phyloP scores from a whole-genome alignment of 306 rosid species.

The Trifolium pratense region DNA sequence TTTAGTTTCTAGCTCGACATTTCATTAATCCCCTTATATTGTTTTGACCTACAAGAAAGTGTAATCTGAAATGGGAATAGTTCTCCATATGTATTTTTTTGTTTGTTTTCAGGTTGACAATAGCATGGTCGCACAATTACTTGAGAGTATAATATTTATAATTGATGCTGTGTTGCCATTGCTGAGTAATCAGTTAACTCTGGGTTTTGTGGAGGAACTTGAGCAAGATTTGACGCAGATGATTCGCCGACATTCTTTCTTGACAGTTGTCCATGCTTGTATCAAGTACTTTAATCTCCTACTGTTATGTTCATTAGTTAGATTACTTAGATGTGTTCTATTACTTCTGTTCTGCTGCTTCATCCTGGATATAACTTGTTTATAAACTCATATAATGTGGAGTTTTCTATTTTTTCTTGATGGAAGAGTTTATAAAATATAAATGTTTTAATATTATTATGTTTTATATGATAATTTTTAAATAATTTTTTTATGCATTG shows the following conservation, averaged over 20 bases:
- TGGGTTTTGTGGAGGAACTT: conserved; percentile 82
- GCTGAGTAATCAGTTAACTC: conserved; percentile 80
- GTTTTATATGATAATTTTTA: conserved; percentile 18
- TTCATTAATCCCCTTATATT: conserved; percentile 10
- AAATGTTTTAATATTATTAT: conserved; percentile 3
- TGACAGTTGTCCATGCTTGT: conserved; percentile 99
- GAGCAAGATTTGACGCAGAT: conserved; percentile 91
- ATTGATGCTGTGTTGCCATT: conserved; percentile 91
- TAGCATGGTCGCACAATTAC: conserved; percentile 73
- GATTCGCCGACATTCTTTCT: conserved; percentile 90
- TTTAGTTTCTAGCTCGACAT: conserved; percentile 6
- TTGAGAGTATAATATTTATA: conserved; percentile 91
- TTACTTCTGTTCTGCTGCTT: conserved; percentile 30
- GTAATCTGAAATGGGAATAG: conserved; percentile 32
- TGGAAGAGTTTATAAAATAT: conserved; percentile 20
- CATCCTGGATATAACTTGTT: conserved; percentile 29
- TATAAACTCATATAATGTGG: conserved; percentile 17
- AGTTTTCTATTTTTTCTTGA: conserved; percentile 26
- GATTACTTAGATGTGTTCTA: conserved; percentile 19
- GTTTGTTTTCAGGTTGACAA: conserved; percentile 72
- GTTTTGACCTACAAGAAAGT: conserved; percentile 13
- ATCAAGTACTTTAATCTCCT: conserved; percentile 68
- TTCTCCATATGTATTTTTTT: conserved; percentile 35
- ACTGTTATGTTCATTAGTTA: conserved; percentile 26
- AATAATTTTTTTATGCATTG: conserved; percentile 23